phyloP scores from a whole-genome alignment of 768 basidiomycete species.

The Cubamyces lactineus region DNA sequence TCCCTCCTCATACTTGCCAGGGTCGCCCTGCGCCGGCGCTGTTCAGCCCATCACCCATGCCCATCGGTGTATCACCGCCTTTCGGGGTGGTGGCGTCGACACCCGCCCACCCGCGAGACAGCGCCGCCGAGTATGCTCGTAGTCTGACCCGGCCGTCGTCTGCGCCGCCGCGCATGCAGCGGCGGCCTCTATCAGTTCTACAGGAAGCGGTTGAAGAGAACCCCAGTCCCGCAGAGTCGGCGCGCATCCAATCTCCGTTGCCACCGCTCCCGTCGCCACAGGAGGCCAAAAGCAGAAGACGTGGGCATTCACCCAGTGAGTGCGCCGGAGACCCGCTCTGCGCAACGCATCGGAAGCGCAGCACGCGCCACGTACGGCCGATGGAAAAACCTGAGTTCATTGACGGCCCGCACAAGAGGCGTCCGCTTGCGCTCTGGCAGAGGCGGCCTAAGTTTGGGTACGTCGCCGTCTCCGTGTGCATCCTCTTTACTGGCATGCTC shows the following conservation, averaged over 20 bases:
- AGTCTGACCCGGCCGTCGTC: background rate
- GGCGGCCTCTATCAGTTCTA: background rate
- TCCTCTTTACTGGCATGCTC: too few species aligned
- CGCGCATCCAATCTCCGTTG: background rate
- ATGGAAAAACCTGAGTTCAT: background rate
- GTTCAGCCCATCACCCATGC: background rate
- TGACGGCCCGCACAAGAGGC: constrained; percentile 1
- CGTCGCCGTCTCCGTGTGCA: background rate
- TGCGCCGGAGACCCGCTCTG: constrained; percentile 10
- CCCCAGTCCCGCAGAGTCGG: too few species aligned
- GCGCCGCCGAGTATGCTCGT: background rate
- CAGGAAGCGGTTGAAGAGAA: background rate
- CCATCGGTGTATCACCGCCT: background rate
- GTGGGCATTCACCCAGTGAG: background rate
- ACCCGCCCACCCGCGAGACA: background rate
- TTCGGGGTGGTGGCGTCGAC: background rate
- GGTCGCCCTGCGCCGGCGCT: too few species aligned
- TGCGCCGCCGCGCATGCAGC: background rate
- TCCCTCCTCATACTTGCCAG: background rate
- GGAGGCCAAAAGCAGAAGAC: background rate
- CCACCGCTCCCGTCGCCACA: background rate
- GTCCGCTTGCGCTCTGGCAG: background rate
- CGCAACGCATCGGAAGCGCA: constrained; percentile 4
- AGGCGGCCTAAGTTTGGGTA: constrained; percentile 4
- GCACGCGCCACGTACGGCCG: background rate